Conservation (phyloP, 2,329 filamentous ascomycete genomes). For the Neonectria sp. region DNA sequence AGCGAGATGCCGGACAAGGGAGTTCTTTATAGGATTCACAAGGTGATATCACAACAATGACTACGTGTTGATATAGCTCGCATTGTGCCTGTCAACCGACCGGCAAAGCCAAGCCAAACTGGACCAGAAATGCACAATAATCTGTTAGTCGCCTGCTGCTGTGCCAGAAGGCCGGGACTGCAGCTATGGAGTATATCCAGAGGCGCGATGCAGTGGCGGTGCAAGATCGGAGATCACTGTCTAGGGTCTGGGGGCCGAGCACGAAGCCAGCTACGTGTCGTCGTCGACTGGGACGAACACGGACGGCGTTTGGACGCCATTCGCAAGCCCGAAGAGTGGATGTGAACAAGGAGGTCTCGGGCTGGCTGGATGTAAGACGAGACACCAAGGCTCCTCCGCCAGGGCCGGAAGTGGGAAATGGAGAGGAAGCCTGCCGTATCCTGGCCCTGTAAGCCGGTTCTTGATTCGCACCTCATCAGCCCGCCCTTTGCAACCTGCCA, state of each 20-base stretch:
- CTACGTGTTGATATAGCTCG: background rate
- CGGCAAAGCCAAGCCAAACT: too few relatives aligned
- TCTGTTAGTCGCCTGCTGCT: background rate
- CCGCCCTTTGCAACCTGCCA: slow-evolving; percentile 23
- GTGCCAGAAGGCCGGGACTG: background rate
- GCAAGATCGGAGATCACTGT: slow-evolving; percentile 39
- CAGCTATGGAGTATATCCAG: background rate
- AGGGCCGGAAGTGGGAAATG: too few relatives aligned
- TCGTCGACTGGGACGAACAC: background rate
- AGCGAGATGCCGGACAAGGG: background rate
- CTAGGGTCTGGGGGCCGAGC: slow-evolving; percentile 40
- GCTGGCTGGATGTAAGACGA: too few relatives aligned
- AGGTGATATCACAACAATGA: background rate
- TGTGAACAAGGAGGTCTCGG: background rate
- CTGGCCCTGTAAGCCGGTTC: too few relatives aligned
- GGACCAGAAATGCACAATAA: background rate
- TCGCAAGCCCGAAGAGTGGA: background rate
- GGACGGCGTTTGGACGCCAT: background rate
- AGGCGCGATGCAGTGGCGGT: slow-evolving; percentile 2
- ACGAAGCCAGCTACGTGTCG: background rate
- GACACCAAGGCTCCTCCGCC: too few relatives aligned
- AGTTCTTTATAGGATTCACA: background rate
- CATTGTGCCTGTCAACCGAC: background rate
- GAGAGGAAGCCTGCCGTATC: too few relatives aligned
- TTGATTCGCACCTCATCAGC: too few relatives aligned